Percentiles rank a stretch among this genome's conserved stretches.
These are phyloP conservation scores for Leccinum fibrillosum DNA, from an alignment of 768 basidiomycete genomes.

Conservation along the genomic window DNA sequence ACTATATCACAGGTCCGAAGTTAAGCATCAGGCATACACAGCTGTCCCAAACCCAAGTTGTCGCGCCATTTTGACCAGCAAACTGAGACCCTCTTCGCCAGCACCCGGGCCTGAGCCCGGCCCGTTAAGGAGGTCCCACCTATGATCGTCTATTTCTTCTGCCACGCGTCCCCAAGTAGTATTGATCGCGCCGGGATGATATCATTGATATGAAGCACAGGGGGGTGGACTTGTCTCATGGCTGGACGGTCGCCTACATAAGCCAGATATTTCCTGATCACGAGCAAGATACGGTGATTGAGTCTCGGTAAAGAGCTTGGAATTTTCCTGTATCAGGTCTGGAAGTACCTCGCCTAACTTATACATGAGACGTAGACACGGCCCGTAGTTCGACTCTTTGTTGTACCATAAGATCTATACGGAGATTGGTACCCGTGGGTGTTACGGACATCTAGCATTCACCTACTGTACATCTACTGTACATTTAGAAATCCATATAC, in stretches of 20 bases:
- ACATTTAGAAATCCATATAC: background rate
- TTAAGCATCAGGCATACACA: slow-evolving; percentile 36
- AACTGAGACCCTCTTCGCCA: slow-evolving; percentile 45
- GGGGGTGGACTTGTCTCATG: slow-evolving; percentile 25
- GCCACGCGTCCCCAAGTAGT: slow-evolving; percentile 66
- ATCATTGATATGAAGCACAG: slow-evolving; percentile 65
- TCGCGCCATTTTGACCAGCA: slow-evolving; percentile 75
- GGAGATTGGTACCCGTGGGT: background rate
- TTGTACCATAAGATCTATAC: slow-evolving; percentile 79
- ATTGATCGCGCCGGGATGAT: slow-evolving; percentile 52
- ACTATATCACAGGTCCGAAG: slow-evolving; percentile 16
- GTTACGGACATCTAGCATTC: too few relatives aligned
- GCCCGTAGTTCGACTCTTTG: slow-evolving; percentile 63
- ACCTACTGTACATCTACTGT: background rate
- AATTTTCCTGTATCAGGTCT: slow-evolving; percentile 37
- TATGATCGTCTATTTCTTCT: slow-evolving; percentile 63
- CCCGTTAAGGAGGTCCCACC: slow-evolving; percentile 60
- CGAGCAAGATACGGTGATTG: slow-evolving; percentile 42
- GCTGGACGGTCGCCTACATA: slow-evolving; percentile 50
- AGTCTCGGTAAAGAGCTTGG: slow-evolving; percentile 14
- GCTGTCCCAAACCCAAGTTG: slow-evolving; percentile 70
- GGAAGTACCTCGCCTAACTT: slow-evolving; percentile 62
- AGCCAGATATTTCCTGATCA: slow-evolving; percentile 73
- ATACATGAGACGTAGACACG: slow-evolving; percentile 67
- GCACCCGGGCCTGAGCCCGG: slow-evolving; percentile 26